A percentile compares a stretch with the other conserved stretches of the same genome.
Evolutionary conservation across 306 rosid species (phyloP).

Genomic region (Lotus japonicus): DNA sequence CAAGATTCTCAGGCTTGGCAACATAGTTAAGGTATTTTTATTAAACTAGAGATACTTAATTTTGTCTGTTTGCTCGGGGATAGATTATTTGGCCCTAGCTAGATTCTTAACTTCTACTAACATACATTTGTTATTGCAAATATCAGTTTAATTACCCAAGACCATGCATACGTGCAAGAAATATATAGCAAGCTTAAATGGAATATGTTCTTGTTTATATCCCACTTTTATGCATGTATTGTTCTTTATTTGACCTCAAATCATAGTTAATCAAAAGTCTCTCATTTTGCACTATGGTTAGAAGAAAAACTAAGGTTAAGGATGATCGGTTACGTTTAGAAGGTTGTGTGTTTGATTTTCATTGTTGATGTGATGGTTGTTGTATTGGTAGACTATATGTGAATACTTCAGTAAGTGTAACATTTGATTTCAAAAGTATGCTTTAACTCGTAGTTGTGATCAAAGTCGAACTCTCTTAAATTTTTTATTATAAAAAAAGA

Average conservation of each 20-base stretch:
- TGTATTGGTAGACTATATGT: too few relatives aligned
- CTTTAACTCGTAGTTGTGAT: too few relatives aligned
- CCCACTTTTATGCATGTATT: not conserved
- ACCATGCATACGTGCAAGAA: not conserved
- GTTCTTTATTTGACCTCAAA: not conserved
- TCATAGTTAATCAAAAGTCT: not conserved
- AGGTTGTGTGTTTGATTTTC: too few relatives aligned
- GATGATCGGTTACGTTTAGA: too few relatives aligned
- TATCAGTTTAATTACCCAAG: not conserved
- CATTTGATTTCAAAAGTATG: too few relatives aligned
- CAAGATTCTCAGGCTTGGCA: not conserved
- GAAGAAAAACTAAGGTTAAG: too few relatives aligned
- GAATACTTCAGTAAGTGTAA: too few relatives aligned
- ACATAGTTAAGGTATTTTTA: slow-evolving; percentile 16
- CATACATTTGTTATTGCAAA: not conserved
- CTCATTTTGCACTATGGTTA: too few relatives aligned
- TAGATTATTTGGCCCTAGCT: not conserved
- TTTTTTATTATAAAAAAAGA: too few relatives aligned
- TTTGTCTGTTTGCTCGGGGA: not conserved
- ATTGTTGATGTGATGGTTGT: too few relatives aligned
- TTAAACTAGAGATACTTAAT: slow-evolving; percentile 8
- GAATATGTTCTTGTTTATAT: not conserved
- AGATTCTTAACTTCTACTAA: slow-evolving; percentile 24
- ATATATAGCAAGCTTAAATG: not conserved
- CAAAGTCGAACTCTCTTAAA: too few relatives aligned